Conservation (phyloP, 441 rosid species). For the Adansonia madagascariensis region DNA sequence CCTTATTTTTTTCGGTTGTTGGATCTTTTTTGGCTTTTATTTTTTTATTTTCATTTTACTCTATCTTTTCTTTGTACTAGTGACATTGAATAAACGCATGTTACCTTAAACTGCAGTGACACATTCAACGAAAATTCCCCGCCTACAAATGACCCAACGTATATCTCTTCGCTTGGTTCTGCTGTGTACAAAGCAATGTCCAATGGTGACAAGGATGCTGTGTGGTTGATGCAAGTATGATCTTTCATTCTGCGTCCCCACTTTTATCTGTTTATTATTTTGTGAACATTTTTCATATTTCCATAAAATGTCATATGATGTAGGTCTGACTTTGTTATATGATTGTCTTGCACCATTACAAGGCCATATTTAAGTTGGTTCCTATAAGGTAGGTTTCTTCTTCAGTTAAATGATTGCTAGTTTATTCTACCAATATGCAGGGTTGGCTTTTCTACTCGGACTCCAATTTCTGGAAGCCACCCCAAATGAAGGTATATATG, state of each 20-base stretch:
- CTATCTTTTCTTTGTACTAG: not conserved
- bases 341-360: slow-evolving; percentile 13
- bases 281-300: slow-evolving; percentile 6
- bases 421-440: slow-evolving; percentile 47
- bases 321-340: not conserved
- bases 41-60: not conserved
- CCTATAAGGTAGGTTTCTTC: not conserved
- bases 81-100: slow-evolving; percentile 18
- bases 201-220: slow-evolving; percentile 81
- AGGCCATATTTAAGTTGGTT: slow-evolving; percentile 17
- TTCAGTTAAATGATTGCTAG: slow-evolving; percentile 12
- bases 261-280: slow-evolving; percentile 22
- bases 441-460: slow-evolving; percentile 96
- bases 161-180: slow-evolving; percentile 83
- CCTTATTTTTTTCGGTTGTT: not conserved
- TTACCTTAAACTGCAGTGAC: slow-evolving; percentile 63
- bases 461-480: slow-evolving; percentile 89
- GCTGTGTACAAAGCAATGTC: slow-evolving; percentile 97
- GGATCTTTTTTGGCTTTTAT: slow-evolving; percentile 1
- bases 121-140: slow-evolving; percentile 96
- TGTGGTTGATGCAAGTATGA: slow-evolving; percentile 98
- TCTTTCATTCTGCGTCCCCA: slow-evolving; percentile 17
- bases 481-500: slow-evolving; percentile 80
- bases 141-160: slow-evolving; percentile 79
- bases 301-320: slow-evolving; percentile 17